These are phyloP conservation scores for Chaetomium olivaceum DNA, from an alignment of 2,329 filamentous ascomycete genomes.

Conservation along the genomic window DNA sequence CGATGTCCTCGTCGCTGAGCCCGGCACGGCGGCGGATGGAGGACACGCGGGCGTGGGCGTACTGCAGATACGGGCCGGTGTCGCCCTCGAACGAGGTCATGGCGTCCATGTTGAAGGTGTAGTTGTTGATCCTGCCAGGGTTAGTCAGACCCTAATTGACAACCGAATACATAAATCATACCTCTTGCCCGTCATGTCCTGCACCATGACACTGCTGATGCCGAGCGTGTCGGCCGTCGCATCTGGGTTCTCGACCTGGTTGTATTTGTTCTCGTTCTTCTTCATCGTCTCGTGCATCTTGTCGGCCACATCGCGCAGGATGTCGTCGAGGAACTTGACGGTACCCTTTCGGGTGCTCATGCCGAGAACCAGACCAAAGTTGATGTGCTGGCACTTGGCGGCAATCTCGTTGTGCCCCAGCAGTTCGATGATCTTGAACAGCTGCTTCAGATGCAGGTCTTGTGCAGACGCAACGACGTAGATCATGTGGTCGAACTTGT, in stretches of 20 bases:
- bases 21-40: slow-evolving; percentile 61
- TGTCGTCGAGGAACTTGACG: slow-evolving; percentile 73
- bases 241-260: slow-evolving; percentile 81
- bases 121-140: slow-evolving; percentile 59
- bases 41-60: slow-evolving; percentile 72
- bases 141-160: background rate
- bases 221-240: slow-evolving; percentile 83
- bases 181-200: slow-evolving; percentile 96
- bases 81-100: slow-evolving; percentile 86
- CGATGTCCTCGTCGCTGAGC: slow-evolving; percentile 58
- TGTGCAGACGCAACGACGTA: slow-evolving; percentile 75
- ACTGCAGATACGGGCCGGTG: slow-evolving; percentile 83
- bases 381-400: slow-evolving; percentile 70
- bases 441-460: slow-evolving; percentile 70
- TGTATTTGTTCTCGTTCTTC: slow-evolving; percentile 86
- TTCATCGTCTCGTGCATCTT: slow-evolving; percentile 98
- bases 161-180: slow-evolving; percentile 41
- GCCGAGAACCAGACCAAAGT: slow-evolving; percentile 70
- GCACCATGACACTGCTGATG: slow-evolving; percentile 95
- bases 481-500: slow-evolving; percentile 76
- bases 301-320: slow-evolving; percentile 77
- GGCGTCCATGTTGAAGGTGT: slow-evolving; percentile 74
- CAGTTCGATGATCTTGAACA: slow-evolving; percentile 75
- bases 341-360: slow-evolving; percentile 73
- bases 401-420: slow-evolving; percentile 69